phyloP scores from a whole-genome alignment of 306 rosid genomes.

The Luffa acutangula region DNA sequence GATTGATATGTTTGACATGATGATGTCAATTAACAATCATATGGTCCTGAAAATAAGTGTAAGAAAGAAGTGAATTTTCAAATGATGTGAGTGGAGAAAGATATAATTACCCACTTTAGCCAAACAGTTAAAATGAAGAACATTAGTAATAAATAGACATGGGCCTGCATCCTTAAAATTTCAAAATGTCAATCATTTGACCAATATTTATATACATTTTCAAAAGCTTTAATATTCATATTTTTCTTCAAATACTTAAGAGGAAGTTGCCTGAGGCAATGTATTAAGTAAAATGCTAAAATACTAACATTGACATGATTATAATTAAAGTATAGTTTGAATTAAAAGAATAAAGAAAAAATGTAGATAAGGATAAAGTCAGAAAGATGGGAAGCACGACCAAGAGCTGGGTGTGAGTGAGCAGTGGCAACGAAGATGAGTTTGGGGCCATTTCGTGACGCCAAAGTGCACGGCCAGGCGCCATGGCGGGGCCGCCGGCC shows the following conservation, averaged over 20 bases:
- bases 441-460: not conserved
- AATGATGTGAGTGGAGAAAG: not conserved
- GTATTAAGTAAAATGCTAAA: conserved; percentile 2
- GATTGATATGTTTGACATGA: not conserved
- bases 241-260: not conserved
- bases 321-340: not conserved
- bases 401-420: not conserved
- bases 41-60: not conserved
- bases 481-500: conserved; percentile 4
- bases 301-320: not conserved
- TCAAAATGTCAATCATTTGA: not conserved
- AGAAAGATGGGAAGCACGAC: not conserved
- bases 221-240: not conserved
- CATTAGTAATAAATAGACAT: not conserved
- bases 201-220: not conserved
- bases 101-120: not conserved
- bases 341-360: not conserved
- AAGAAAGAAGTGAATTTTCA: not conserved
- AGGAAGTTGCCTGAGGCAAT: not conserved
- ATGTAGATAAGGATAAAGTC: not conserved
- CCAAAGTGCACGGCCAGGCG: not conserved
- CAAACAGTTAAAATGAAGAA: not conserved
- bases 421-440: not conserved
- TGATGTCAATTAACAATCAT: not conserved
- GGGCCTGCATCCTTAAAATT: not conserved